Conservation (phyloP, 441 rosid genomes). For the Populus trichocarpa region DNA sequence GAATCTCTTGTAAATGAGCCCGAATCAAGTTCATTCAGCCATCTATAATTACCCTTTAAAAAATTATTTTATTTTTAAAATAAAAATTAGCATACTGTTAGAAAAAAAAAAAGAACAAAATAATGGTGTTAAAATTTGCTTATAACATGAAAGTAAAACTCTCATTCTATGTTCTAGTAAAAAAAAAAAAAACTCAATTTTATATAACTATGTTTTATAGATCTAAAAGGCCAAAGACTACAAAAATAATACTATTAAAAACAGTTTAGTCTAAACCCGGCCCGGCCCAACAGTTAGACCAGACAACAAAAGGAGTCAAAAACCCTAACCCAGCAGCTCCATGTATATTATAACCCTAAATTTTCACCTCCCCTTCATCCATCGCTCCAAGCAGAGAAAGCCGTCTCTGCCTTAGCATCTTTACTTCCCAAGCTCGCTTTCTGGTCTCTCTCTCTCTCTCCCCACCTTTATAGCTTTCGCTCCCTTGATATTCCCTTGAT, state of each 20-base stretch:
- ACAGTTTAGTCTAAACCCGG: neutral
- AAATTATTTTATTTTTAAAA: no score
- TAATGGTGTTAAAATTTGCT: no score
- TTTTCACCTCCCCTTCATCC: neutral
- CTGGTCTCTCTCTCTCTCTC: neutral
- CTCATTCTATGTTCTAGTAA: no score
- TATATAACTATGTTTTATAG: no score
- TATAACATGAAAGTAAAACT: no score
- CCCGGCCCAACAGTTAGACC: neutral
- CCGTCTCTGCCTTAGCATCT: neutral
- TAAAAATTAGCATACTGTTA: no score
- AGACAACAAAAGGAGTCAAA: neutral
- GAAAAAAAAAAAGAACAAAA: no score
- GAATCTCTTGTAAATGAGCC: no score
- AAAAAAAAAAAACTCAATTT: no score
- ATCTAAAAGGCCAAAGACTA: neutral
- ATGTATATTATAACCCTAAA: neutral
- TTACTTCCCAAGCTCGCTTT: neutral
- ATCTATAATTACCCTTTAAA: no score
- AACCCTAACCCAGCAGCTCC: neutral
- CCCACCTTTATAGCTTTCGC: neutral
- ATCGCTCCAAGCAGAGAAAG: neutral
- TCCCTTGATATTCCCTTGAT: neutral
- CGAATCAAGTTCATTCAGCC: neutral
- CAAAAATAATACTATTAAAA: no score